Conservation (phyloP, 257 asterid species). For the Capsicum rhomboideum region DNA sequence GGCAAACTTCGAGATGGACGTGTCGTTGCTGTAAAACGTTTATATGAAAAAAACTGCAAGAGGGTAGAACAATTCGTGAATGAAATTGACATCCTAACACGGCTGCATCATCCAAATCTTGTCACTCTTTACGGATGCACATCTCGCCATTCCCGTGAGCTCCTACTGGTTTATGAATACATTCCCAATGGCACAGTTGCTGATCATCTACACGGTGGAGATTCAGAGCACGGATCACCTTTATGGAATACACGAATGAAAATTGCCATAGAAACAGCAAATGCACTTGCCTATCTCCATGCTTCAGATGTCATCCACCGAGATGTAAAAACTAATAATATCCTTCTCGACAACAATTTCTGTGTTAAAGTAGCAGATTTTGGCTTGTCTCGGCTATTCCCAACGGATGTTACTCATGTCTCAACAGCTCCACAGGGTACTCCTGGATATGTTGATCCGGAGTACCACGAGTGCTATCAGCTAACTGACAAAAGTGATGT, state of each 20-base stretch:
- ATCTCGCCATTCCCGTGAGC: slow-evolving; percentile 50
- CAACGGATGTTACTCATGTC: slow-evolving; percentile 56
- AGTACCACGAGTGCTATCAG: slow-evolving; percentile 67
- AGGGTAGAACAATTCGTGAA: slow-evolving; percentile 72
- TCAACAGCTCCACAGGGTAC: slow-evolving; percentile 93
- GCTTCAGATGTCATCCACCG: slow-evolving; percentile 62
- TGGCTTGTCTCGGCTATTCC: slow-evolving; percentile 63
- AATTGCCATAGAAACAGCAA: slow-evolving; percentile 72
- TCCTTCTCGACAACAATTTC: slow-evolving; percentile 63
- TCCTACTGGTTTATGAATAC: slow-evolving; percentile 61
- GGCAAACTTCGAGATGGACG: slow-evolving; percentile 73
- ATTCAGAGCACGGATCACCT: slow-evolving; percentile 29
- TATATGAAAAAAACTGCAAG: slow-evolving; percentile 59
- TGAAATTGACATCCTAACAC: slow-evolving; percentile 61
- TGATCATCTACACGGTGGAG: slow-evolving; percentile 63
- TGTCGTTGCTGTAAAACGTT: slow-evolving; percentile 62
- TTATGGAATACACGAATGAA: slow-evolving; percentile 59
- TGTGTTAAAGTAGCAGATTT: slow-evolving; percentile 80
- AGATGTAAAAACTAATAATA: slow-evolving; percentile 69
- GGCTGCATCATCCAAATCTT: slow-evolving; percentile 48
- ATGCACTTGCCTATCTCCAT: slow-evolving; percentile 61
- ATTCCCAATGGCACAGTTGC: slow-evolving; percentile 70
- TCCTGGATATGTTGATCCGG: slow-evolving; percentile 86
- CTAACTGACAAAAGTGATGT: slow-evolving; percentile 74
- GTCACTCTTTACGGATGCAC: slow-evolving; percentile 73